Evolutionary conservation across 2,329 filamentous ascomycete genomes (phyloP), one percentile per base, ranked within the genome.

Genomic region (Penicillium hesseltinei): DNA sequence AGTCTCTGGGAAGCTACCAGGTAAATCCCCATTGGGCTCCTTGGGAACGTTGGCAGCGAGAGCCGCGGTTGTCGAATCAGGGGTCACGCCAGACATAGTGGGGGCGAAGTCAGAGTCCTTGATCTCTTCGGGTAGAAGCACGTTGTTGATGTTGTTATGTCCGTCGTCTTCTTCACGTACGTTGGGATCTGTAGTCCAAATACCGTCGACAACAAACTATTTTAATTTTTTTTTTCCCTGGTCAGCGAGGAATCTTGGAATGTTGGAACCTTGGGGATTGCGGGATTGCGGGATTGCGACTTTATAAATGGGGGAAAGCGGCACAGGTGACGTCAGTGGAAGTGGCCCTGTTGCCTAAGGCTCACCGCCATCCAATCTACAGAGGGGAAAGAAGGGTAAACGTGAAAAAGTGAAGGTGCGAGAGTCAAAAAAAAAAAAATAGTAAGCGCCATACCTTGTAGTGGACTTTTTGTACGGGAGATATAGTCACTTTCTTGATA

Each of bases 161-260:
- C 84, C 83, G 81, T 97, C 93, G 70, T 86, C 85, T 78, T 97
- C 92, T 77, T 89, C 88, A 58, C 90, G 89, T 42, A 88, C 89
- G 58, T 86, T 86, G 68, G 88, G 85, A 77, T 97, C 92, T 73
- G 87, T 89, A 50, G 86, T 87, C 94, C 94, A 99, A 67, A 84
- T 85, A 66, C 90, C 91, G 83, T 99, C 91, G 65, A 97, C 93
- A 68, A 99, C 90, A 75, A 96, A 99, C 93, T 97, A 27, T 59
- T 23, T 59, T 59, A 5, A 27, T 2, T 27, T 27, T 10, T 27
- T 27, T 52, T 38, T 35, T 23, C n/a, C 10, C 15, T 15, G 7
- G 57, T 62, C 56, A 61, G 57, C 45, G 51, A 38, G 9, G 17
- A 64, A 29, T 29, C n/a, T 29, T 45, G 10, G 19, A 43, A 40